Evolutionary conservation across 257 asterid genomes (phyloP).

Genomic region (Lantana camara): DNA sequence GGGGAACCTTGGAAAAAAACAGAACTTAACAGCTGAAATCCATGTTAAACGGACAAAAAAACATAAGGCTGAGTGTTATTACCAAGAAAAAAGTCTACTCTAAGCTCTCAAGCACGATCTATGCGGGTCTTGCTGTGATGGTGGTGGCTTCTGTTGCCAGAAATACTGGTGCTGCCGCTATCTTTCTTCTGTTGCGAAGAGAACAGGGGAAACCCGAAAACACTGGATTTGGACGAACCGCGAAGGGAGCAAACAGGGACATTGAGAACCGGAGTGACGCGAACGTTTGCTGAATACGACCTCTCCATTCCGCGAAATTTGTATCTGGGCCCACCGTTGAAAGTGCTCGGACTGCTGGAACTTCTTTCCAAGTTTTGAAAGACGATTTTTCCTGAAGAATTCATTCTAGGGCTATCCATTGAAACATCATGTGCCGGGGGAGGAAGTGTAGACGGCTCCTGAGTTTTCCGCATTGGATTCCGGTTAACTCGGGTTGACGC

Average conservation of each 20-base stretch:
- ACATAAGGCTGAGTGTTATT: slow-evolving; percentile 1
- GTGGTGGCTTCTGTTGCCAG: slow-evolving; percentile 40
- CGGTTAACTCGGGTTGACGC: slow-evolving; percentile 46
- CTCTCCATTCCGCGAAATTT: slow-evolving; percentile 89
- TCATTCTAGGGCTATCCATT: slow-evolving; percentile 94
- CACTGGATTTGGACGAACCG: slow-evolving; percentile 81
- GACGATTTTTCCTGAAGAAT: slow-evolving; percentile 84
- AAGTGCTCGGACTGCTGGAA: slow-evolving; percentile 90
- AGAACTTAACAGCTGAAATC: slow-evolving; percentile 17
- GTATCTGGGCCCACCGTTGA: slow-evolving; percentile 71
- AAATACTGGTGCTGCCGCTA: slow-evolving; percentile 24
- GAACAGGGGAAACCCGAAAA: slow-evolving; percentile 78
- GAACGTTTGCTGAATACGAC: slow-evolving; percentile 87
- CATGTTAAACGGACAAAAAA: slow-evolving; percentile 28
- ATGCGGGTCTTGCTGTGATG: slow-evolving; percentile 30
- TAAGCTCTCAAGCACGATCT: slow-evolving; percentile 24
- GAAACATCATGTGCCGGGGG: slow-evolving; percentile 51
- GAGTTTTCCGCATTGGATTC: slow-evolving; percentile 46
- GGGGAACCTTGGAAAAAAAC: not conserved
- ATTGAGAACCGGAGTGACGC: slow-evolving; percentile 88
- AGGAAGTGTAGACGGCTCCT: slow-evolving; percentile 46
- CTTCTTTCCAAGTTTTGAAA: slow-evolving; percentile 91
- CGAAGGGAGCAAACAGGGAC: slow-evolving; percentile 87
- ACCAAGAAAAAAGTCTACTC: slow-evolving; percentile 6
- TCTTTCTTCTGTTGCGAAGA: slow-evolving; percentile 67